Conservation (phyloP, 257 asterid genomes). For the Rubia yunnanensis region DNA sequence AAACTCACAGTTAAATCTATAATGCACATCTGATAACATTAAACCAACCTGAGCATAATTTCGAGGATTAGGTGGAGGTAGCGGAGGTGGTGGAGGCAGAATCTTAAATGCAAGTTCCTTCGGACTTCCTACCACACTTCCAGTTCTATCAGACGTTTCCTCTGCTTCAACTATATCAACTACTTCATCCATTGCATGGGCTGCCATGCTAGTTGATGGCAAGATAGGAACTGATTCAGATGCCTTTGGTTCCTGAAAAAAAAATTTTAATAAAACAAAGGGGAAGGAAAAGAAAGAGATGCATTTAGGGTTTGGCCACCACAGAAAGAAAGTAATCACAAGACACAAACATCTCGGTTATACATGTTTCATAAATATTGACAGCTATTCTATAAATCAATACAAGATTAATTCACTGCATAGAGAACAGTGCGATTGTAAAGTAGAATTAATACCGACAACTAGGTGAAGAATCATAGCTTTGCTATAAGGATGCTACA, state of each 20-base stretch:
- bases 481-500: neutral
- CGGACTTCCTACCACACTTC: constrained; percentile 21
- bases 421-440: neutral
- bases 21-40: neutral
- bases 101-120: constrained; percentile 22
- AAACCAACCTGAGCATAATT: constrained; percentile 49
- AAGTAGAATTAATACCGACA: neutral
- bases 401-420: neutral
- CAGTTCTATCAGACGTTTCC: constrained; percentile 35
- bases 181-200: constrained; percentile 67
- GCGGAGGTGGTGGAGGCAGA: constrained; percentile 64
- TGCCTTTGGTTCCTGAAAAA: constrained; percentile 38
- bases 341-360: neutral
- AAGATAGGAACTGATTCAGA: constrained; percentile 33
- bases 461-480: neutral
- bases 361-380: neutral
- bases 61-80: constrained; percentile 54
- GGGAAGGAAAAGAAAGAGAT: neutral
- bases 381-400: neutral
- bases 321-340: neutral
- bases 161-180: constrained; percentile 49
- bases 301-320: neutral
- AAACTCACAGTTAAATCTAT: no score
- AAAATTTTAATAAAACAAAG: neutral
- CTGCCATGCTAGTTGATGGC: constrained; percentile 83